Conservation (phyloP, 2,329 filamentous ascomycete genomes). For the Ceratocystis destructans region DNA sequence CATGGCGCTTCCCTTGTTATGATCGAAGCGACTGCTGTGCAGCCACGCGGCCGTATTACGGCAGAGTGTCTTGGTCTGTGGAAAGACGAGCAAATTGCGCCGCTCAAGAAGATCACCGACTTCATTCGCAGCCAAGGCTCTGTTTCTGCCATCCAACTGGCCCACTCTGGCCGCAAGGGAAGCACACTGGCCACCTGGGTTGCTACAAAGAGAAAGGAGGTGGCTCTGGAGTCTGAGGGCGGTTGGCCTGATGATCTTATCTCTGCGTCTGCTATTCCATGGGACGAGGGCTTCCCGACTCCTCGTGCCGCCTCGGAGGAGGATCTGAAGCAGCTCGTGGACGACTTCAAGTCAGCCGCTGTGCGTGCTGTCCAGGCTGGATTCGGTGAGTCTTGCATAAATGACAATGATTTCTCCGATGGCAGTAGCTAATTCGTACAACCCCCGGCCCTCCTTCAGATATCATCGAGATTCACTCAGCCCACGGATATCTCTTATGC, state of each 20-base stretch:
- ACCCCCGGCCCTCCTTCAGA: slow-evolving; percentile 31
- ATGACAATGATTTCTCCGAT: too few relatives aligned
- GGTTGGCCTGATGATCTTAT: slow-evolving; percentile 47
- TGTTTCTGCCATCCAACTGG: slow-evolving; percentile 66
- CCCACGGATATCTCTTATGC: slow-evolving; percentile 53
- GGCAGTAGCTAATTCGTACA: too few relatives aligned
- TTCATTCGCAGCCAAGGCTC: slow-evolving; percentile 69
- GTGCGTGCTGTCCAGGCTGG: slow-evolving; percentile 53
- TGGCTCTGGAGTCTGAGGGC: slow-evolving; percentile 39
- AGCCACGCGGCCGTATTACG: slow-evolving; percentile 66
- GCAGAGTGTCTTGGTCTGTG: slow-evolving; percentile 70
- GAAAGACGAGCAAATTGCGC: slow-evolving; percentile 68
- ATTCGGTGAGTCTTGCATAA: slow-evolving; percentile 27
- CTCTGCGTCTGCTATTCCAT: slow-evolving; percentile 41
- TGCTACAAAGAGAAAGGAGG: slow-evolving; percentile 32
- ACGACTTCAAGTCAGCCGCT: slow-evolving; percentile 45
- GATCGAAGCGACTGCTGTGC: slow-evolving; percentile 65
- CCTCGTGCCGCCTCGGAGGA: slow-evolving; percentile 55
- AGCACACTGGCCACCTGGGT: slow-evolving; percentile 52
- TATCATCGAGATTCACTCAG: slow-evolving; percentile 53
- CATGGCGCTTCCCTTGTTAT: slow-evolving; percentile 62
- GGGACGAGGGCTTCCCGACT: slow-evolving; percentile 42
- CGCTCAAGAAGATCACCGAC: slow-evolving; percentile 55
- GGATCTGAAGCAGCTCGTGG: slow-evolving; percentile 54
- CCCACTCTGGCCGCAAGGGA: slow-evolving; percentile 62